Conservation (phyloP, 192 early-diverging fungal species). For the Irineochytrium annulatum region DNA sequence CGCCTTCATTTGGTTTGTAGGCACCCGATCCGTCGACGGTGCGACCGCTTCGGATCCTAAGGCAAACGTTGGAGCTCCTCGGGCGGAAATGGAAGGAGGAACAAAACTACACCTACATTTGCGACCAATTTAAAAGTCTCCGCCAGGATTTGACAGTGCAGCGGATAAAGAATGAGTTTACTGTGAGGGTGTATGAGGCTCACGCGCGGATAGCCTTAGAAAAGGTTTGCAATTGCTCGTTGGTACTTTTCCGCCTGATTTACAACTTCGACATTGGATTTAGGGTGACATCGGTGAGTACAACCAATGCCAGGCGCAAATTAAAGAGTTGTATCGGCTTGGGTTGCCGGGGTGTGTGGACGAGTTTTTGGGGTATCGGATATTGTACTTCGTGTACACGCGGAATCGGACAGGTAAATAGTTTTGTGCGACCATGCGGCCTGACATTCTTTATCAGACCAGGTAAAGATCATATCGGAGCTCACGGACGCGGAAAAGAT, state of each 20-base stretch:
- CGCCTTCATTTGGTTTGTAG: conserved; percentile 21
- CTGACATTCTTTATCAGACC: conserved; percentile 48
- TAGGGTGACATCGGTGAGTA: conserved; percentile 93
- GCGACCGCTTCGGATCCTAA: conserved; percentile 76
- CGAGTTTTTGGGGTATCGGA: conserved; percentile 92
- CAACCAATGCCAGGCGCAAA: conserved; percentile 95
- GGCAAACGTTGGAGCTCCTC: conserved; percentile 72
- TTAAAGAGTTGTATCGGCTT: conserved; percentile 79
- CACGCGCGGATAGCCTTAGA: conserved; percentile 96
- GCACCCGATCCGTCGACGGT: conserved; percentile 93
- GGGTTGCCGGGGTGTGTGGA: conserved; percentile 65
- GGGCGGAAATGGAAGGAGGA: conserved; percentile 77
- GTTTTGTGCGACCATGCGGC: neutral
- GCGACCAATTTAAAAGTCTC: conserved; percentile 94
- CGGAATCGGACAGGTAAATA: conserved; percentile 70
- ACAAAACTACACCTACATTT: conserved; percentile 90
- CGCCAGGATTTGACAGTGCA: conserved; percentile 97
- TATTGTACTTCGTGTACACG: conserved; percentile 87
- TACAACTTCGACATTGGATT: no score
- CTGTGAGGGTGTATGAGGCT: conserved; percentile 89
- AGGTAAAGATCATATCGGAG: conserved; percentile 69
- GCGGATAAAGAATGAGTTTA: conserved; percentile 89
- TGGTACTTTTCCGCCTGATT: neutral
- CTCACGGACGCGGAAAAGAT: conserved; percentile 67
- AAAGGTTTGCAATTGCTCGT: conserved; percentile 49